These are phyloP conservation scores for Sordariomycetes sp. DNA, from an alignment of 2,329 filamentous ascomycete species.

Conservation along the genomic window DNA sequence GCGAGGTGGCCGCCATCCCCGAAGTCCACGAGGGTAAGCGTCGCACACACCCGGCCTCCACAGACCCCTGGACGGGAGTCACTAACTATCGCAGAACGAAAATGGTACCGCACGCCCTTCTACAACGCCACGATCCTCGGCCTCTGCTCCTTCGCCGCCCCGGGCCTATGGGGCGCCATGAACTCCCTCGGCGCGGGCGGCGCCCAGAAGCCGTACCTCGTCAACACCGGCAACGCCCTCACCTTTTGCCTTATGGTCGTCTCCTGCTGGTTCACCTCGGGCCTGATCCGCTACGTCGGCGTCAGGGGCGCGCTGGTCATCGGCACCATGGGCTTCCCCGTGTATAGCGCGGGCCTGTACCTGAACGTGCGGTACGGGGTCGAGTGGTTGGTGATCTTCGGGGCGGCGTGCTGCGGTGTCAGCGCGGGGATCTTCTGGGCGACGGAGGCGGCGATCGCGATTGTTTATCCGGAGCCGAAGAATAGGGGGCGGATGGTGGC, in stretches of 20 bases:
- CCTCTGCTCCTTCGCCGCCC: conserved; percentile 58
- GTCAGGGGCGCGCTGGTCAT: conserved; percentile 63
- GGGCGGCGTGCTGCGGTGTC: conserved; percentile 58
- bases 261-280: conserved; percentile 55
- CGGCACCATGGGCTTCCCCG: conserved; percentile 57
- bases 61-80: background rate
- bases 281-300: conserved; percentile 55
- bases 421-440: conserved; percentile 68
- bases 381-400: conserved; percentile 59
- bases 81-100: background rate
- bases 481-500: conserved; percentile 56
- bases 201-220: conserved; percentile 50
- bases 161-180: conserved; percentile 65
- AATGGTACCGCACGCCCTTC: conserved; percentile 60
- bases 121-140: conserved; percentile 65
- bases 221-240: conserved; percentile 57
- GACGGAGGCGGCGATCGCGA: conserved; percentile 62
- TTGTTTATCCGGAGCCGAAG: conserved; percentile 61
- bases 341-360: conserved; percentile 61
- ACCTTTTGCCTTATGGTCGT: conserved; percentile 66
- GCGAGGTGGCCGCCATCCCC: background rate
- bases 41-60: background rate
- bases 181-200: conserved; percentile 64
- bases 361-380: conserved; percentile 60
- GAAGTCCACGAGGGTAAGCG: background rate